Percentiles rank a stretch among this genome's conserved stretches.
These are phyloP conservation scores for Fraxinus cuspidata DNA, from an alignment of 257 asterid species.

Conservation along the genomic window DNA sequence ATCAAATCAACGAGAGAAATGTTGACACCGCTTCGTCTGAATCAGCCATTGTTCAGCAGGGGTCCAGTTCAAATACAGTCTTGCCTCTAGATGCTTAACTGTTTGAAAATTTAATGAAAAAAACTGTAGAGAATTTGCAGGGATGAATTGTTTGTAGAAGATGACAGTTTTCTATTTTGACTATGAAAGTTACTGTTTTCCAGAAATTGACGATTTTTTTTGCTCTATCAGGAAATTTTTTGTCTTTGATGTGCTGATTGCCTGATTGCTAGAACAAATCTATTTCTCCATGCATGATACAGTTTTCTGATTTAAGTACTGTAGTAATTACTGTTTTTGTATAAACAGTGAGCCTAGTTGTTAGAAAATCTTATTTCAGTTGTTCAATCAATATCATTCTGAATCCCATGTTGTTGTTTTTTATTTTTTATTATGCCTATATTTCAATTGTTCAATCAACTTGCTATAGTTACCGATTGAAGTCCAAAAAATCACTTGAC, in stretches of 20 bases:
- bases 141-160: not conserved
- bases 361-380: constrained; percentile 21
- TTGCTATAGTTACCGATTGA: not conserved
- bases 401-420: constrained; percentile 20
- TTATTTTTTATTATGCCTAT: not conserved
- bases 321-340: not conserved
- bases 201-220: not conserved
- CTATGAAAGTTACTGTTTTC: not conserved
- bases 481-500: not conserved
- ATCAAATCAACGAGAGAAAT: constrained; percentile 31
- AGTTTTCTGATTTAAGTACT: not conserved
- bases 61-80: not conserved
- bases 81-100: constrained; percentile 21
- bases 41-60: not conserved
- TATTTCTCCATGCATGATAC: not conserved
- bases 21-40: constrained; percentile 20
- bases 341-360: not conserved
- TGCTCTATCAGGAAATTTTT: not conserved
- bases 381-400: constrained; percentile 23
- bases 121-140: not conserved
- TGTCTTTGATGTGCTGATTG: not conserved
- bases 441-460: no score
- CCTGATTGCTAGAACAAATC: not conserved
- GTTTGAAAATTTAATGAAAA: not conserved
- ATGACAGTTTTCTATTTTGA: constrained; percentile 11